Evolutionary conservation across 768 basidiomycete species (phyloP).

Genomic region (Leccinum uliginosum): DNA sequence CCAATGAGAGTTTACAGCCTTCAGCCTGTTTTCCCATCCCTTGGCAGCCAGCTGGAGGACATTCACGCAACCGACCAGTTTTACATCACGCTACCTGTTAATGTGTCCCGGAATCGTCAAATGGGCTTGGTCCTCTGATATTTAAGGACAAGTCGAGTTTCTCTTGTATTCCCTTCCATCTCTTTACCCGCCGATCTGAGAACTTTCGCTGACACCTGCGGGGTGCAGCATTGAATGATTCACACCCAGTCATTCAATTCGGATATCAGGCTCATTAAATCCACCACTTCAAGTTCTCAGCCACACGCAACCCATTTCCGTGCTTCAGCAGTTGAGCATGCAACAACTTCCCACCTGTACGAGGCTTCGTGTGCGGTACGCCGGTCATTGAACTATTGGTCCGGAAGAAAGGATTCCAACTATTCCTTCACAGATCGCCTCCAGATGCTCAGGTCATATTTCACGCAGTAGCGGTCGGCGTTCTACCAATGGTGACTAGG

Average conservation of each 20-base stretch:
- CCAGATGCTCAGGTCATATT: constrained; percentile 72
- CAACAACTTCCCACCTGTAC: constrained; percentile 63
- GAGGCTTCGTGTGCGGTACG: constrained; percentile 49
- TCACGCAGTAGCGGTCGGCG: constrained; percentile 57
- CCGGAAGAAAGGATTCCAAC: background rate
- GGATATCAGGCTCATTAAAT: constrained; percentile 26
- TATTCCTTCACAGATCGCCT: constrained; percentile 38
- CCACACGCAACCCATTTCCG: constrained; percentile 14
- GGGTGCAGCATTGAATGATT: constrained; percentile 23
- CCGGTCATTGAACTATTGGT: background rate
- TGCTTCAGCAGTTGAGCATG: constrained; percentile 34
- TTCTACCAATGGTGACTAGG: constrained; percentile 63
- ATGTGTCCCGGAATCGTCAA: constrained; percentile 22
- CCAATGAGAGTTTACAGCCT: constrained; percentile 15
- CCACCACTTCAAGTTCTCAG: constrained; percentile 21
- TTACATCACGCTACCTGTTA: constrained; percentile 32
- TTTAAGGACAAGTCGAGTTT: constrained; percentile 26
- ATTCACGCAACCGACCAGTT: constrained; percentile 28
- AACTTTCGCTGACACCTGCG: constrained; percentile 13
- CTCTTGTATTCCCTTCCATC: constrained; percentile 3
- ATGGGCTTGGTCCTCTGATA: constrained; percentile 16
- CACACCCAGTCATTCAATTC: constrained; percentile 19
- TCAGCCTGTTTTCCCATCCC: constrained; percentile 23
- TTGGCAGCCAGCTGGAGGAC: background rate
- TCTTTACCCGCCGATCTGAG: constrained; percentile 2